A percentile compares a stretch with the other conserved stretches of the same genome.
These are phyloP conservation scores for Candida endomychidarum DNA, from an alignment of 805 yeast species.

Conservation along the genomic window DNA sequence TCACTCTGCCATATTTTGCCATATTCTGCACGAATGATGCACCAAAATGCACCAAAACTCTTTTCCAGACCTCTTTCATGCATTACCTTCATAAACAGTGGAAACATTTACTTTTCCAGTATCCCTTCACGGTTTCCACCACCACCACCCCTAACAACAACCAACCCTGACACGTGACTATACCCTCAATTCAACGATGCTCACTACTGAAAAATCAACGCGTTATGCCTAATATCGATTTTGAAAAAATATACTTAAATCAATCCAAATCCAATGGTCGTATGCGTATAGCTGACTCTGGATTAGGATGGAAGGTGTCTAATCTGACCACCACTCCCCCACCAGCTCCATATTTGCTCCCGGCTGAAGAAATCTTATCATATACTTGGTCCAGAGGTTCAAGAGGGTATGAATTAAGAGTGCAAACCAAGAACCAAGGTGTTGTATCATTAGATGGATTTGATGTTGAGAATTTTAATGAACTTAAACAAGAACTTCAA, in stretches of 20 bases:
- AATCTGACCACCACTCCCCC: slow-evolving; percentile 36
- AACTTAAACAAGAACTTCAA: slow-evolving; percentile 80
- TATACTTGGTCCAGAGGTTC: slow-evolving; percentile 93
- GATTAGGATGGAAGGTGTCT: slow-evolving; percentile 92
- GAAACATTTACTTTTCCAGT: too few species aligned
- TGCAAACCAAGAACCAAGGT: slow-evolving; percentile 86
- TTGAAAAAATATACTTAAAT: slow-evolving; percentile 86
- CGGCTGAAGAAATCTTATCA: slow-evolving; percentile 79
- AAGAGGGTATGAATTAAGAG: slow-evolving; percentile 83
- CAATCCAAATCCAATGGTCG: slow-evolving; percentile 83
- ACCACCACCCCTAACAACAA: too few species aligned
- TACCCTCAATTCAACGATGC: neutral
- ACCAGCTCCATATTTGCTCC: slow-evolving; percentile 69
- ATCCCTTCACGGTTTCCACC: too few species aligned
- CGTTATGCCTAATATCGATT: slow-evolving; percentile 60
- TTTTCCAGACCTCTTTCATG: too few species aligned
- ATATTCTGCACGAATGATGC: too few species aligned
- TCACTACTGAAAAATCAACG: slow-evolving; percentile 2
- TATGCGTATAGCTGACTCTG: slow-evolving; percentile 94
- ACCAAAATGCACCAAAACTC: too few species aligned
- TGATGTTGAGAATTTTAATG: slow-evolving; percentile 76
- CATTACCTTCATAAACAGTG: too few species aligned
- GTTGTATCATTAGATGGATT: slow-evolving; percentile 91
- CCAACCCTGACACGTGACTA: too few species aligned
- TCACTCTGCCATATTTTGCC: too few species aligned